Base-by-base conservation (phyloP, 1,284 basidiomycete species). In the Puccinia hordei region DNA sequence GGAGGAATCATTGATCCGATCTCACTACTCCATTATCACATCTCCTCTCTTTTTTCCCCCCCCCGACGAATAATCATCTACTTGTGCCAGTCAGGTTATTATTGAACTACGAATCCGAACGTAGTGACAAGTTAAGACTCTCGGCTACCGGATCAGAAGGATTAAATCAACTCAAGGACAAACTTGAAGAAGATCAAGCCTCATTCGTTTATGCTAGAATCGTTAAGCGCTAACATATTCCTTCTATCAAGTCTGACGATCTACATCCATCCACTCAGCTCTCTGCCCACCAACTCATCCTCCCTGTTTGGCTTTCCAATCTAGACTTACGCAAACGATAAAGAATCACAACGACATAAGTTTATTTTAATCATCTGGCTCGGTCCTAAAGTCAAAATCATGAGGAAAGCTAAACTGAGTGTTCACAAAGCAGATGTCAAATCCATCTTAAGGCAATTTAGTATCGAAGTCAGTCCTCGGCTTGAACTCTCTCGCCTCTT, bases 351-450 rank as follows among this genome's bases (percentile, higher is more conserved):
- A 57, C n/a, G 78, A 38, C 78, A 94, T 88, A 95, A 95, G 88
- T 95, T 95, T 87, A 89, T 93, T 83, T 88, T 95, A 84, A 89
- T 95, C 86, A 90, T 91, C 81, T 95, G 94, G 93, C 95, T 95
- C 86, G 94, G 94, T 57, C 88, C 90, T 53, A 87, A 88, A 63
- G 93, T 92, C 87, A 93, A 93, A 87, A 88, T 94, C 82, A 94
- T 95, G 94, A 89, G 94, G 82, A 92, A 91, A 87, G 94, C 91
- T 4, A 83, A 95, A 93, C 91, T 95, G 83, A 95, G 93, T 79
- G 93, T 95, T 5, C 93, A 95, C 85, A 85, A 90, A 57, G 92
- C 92, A 82, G 91, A 93, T 86, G 93, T 95, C 85, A 95, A 95
- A 87, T 86, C 87, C 79, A 90, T 92, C 80, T 87, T 96, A 83